Conservation (phyloP, 164 flowering plant species). For the Sextonia rubra region DNA sequence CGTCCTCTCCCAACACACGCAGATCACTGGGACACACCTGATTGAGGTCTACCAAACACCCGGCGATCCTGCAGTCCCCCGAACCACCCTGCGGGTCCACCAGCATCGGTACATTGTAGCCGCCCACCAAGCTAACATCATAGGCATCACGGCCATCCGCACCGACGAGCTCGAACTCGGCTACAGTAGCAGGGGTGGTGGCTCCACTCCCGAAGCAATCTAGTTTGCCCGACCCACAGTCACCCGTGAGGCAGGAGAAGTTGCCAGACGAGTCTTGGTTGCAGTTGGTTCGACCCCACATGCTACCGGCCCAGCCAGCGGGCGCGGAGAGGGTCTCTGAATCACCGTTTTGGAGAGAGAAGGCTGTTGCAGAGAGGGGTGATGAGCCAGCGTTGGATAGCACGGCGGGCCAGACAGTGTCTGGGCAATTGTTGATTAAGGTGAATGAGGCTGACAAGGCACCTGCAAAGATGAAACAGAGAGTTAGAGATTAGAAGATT, state of each 20-base stretch:
- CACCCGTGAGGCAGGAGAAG: constrained; percentile 78
- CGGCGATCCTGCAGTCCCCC: constrained; percentile 58
- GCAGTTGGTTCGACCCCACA: constrained; percentile 89
- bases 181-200: constrained; percentile 73
- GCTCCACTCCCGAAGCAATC: constrained; percentile 74
- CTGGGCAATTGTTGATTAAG: constrained; percentile 54
- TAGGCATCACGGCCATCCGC: constrained; percentile 59
- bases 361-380: constrained; percentile 68
- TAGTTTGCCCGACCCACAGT: constrained; percentile 71
- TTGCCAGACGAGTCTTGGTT: constrained; percentile 46
- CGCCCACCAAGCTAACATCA: constrained; percentile 89
- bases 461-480: constrained; percentile 13
- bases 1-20: constrained; percentile 32
- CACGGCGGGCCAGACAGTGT: constrained; percentile 84
- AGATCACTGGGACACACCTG: constrained; percentile 61
- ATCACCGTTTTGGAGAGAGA: constrained; percentile 46
- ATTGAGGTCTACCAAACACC: constrained; percentile 72
- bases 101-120: constrained; percentile 72
- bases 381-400: constrained; percentile 66
- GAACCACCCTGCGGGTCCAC: constrained; percentile 56
- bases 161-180: constrained; percentile 85
- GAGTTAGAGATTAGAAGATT: background rate
- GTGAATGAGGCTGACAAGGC: constrained; percentile 52
- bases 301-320: constrained; percentile 71
- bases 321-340: constrained; percentile 48